Evolutionary conservation across 257 asterid species (phyloP).

Genomic region (Phtheirospermum japonicum): DNA sequence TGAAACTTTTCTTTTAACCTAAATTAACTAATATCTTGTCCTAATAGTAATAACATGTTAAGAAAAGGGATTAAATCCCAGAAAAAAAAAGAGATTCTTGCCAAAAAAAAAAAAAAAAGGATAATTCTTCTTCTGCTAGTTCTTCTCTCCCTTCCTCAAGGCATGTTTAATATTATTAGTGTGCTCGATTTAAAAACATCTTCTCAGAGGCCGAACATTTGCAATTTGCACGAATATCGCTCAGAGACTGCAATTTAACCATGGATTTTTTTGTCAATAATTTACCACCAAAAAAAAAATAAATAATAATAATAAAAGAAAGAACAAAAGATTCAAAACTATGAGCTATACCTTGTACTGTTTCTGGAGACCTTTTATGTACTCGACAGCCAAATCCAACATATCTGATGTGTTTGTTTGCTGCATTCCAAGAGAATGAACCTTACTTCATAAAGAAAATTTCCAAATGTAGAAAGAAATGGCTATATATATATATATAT

Average conservation of each 20-base stretch:
- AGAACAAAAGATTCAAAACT: not conserved
- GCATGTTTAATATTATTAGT: slow-evolving; percentile 7
- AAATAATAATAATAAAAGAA: not conserved
- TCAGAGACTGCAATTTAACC: slow-evolving; percentile 48
- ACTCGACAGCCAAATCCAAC: slow-evolving; percentile 90
- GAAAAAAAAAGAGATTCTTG: too few species aligned
- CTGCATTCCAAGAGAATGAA: slow-evolving; percentile 42
- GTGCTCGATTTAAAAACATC: slow-evolving; percentile 31
- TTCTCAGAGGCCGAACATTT: slow-evolving; percentile 52
- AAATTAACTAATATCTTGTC: slow-evolving; percentile 10
- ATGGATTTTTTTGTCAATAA: too few species aligned
- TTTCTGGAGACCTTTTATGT: slow-evolving; percentile 75
- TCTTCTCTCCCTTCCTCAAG: not conserved
- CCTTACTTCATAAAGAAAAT: slow-evolving; percentile 1
- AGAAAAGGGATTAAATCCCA: not conserved
- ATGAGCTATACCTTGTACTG: slow-evolving; percentile 62
- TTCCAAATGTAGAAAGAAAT: not conserved
- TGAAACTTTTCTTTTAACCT: not conserved
- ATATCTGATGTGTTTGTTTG: slow-evolving; percentile 94
- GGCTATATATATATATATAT: not conserved
- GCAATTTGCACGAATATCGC: slow-evolving; percentile 59
- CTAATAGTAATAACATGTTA: slow-evolving; percentile 16
- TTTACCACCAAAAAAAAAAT: not conserved
- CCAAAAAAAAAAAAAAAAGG: not conserved
- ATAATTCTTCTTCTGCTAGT: not conserved